Percentiles rank a stretch among this genome's conserved stretches.
These are phyloP conservation scores for Elsinoe batatas DNA, from an alignment of 2,329 filamentous ascomycete genomes.

Conservation along the genomic window DNA sequence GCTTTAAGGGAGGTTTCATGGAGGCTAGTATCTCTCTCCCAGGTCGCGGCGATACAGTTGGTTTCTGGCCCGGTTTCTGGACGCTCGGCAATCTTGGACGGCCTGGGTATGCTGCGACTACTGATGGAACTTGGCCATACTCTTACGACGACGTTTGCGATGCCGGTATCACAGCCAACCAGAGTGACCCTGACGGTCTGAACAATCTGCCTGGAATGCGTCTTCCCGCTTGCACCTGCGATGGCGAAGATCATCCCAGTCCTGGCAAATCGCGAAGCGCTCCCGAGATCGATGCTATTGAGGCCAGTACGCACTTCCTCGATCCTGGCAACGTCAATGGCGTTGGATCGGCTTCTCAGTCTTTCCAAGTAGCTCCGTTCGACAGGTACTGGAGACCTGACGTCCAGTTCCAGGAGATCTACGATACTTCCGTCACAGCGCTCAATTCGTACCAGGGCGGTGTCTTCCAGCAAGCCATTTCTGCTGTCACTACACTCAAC, in stretches of 20 bases:
- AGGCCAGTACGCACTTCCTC: slow-evolving; percentile 40
- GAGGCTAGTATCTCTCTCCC: slow-evolving; percentile 45
- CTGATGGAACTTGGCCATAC: slow-evolving; percentile 47
- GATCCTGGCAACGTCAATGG: slow-evolving; percentile 39
- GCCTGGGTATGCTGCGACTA: slow-evolving; percentile 43
- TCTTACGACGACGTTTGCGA: slow-evolving; percentile 42
- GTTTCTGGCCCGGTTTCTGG: slow-evolving; percentile 46
- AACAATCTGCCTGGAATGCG: slow-evolving; percentile 37
- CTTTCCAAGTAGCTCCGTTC: slow-evolving; percentile 41
- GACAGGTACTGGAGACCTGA: slow-evolving; percentile 23
- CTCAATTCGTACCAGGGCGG: slow-evolving; percentile 46
- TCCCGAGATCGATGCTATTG: slow-evolving; percentile 41
- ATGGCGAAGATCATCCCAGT: slow-evolving; percentile 38
- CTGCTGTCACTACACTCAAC: slow-evolving; percentile 45
- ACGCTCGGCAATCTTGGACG: slow-evolving; percentile 46
- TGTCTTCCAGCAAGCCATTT: slow-evolving; percentile 47
- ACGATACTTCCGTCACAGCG: slow-evolving; percentile 39
- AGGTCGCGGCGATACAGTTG: slow-evolving; percentile 40
- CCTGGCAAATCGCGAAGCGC: slow-evolving; percentile 39
- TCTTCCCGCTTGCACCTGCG: slow-evolving; percentile 37
- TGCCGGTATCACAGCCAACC: slow-evolving; percentile 41
- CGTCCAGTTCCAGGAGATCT: slow-evolving; percentile 49
- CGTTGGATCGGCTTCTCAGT: slow-evolving; percentile 39
- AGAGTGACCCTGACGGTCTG: slow-evolving; percentile 35
- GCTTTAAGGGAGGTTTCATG: slow-evolving; percentile 46